Conservation (phyloP, 2,329 filamentous ascomycete species). For the Hypoxylon sp. region DNA sequence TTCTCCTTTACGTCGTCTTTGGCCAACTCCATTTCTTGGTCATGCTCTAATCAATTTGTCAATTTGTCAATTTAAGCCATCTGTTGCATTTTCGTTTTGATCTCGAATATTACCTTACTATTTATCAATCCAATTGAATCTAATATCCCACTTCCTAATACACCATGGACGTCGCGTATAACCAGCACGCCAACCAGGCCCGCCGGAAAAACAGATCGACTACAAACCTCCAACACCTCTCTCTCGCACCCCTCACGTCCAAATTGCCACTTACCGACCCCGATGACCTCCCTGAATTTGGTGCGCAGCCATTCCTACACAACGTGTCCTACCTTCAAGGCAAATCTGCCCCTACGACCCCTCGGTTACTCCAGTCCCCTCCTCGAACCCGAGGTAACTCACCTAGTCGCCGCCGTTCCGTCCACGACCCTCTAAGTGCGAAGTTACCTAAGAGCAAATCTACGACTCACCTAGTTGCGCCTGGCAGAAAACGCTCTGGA, state of each 20-base stretch:
- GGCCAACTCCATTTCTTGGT: neutral
- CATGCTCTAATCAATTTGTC: slow-evolving; percentile 24
- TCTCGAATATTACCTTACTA: neutral
- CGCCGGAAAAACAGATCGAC: slow-evolving; percentile 67
- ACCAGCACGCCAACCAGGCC: slow-evolving; percentile 65
- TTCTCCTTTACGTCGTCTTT: slow-evolving; percentile 1
- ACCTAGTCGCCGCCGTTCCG: slow-evolving; percentile 53
- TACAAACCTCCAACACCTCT: slow-evolving; percentile 66
- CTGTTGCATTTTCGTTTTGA: slow-evolving; percentile 4
- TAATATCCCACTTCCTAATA: neutral
- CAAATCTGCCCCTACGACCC: slow-evolving; percentile 70
- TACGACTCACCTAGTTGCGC: slow-evolving; percentile 60
- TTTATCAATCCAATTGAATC: neutral
- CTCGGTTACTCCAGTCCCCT: slow-evolving; percentile 67
- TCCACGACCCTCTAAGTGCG: slow-evolving; percentile 42
- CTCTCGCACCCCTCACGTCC: slow-evolving; percentile 70
- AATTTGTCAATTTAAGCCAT: slow-evolving; percentile 9
- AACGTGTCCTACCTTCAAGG: slow-evolving; percentile 66
- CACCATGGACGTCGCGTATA: slow-evolving; percentile 68
- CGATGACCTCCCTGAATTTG: slow-evolving; percentile 55
- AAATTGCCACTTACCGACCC: slow-evolving; percentile 66
- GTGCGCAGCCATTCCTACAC: slow-evolving; percentile 46
- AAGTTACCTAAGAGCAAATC: slow-evolving; percentile 69
- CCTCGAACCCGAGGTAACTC: slow-evolving; percentile 59
- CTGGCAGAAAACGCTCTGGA: slow-evolving; percentile 38